Evolutionary conservation across 2,329 filamentous ascomycete genomes (phyloP), one percentile per base, ranked within the genome.

Genomic region (Pseudocercospora fuligena): DNA sequence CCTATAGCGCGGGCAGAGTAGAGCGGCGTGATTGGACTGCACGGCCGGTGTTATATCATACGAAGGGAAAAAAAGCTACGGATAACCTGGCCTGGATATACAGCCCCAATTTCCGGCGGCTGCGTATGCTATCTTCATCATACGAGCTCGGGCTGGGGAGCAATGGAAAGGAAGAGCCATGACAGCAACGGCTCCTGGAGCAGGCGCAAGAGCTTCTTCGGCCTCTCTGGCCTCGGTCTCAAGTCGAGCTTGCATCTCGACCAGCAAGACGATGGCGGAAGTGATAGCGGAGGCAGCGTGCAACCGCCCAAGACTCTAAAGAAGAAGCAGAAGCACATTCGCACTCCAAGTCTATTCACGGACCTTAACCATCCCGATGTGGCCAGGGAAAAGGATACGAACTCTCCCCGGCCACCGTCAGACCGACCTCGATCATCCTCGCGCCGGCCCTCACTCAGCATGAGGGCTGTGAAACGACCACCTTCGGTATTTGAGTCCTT

Each of bases 401-500:
- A 66, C 40, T 66, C 69, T 53, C 66, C 70, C 54, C 61, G 66
- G 25, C 60, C 68, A 27, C 29, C 56, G 31, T 69, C 70, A 27
- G 72, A 73, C 19, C 69, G 73, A 46, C 70, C 72, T 58, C 60
- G 60, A 40, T 33, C 58, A 43, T 65, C 65, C 58, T 66, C 72
- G 23, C 69, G 72, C 19, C 67, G 75, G 49, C 76, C 77, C 12
- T 72, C 74, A 21, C 61, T 78, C 59, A 74, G 70, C 65, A 67
- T 73, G 59, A 71, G 67, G 19, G 67, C 64, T 47, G 60, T 69
- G 40, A 73, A 71, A 68, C 81, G 85, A 11, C 78, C 81, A n/a
- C 66, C 74, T 21, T 88, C 87, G 3, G 80, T 88, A 27, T 88
- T 89, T 74, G 86, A 86, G 46, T 89, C 87, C 1, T 77, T 89